Evolutionary conservation across 2,329 filamentous ascomycete genomes (phyloP).

Genomic region (Penicillium sp.): DNA sequence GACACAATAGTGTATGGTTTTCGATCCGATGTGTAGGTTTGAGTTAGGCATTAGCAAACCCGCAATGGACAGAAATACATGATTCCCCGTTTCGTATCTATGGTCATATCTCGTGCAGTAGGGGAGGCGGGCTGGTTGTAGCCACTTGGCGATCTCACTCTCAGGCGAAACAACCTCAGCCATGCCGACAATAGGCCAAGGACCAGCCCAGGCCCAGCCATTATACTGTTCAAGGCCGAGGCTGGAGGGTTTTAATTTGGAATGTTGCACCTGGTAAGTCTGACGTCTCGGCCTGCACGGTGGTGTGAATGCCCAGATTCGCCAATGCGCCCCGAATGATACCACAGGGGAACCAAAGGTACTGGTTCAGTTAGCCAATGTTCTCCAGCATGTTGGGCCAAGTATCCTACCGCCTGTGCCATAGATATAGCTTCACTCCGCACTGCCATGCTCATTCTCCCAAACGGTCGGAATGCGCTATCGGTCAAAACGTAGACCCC

Average conservation of each 20-base stretch:
- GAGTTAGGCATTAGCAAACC: slow-evolving; percentile 18
- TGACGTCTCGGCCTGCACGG: slow-evolving; percentile 84
- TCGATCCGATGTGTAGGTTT: slow-evolving; percentile 13
- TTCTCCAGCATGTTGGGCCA: slow-evolving; percentile 2
- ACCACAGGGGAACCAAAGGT: slow-evolving; percentile 93
- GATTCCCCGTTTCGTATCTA: slow-evolving; percentile 5
- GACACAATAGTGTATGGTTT: slow-evolving; percentile 18
- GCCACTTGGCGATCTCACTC: neutral
- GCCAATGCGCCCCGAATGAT: slow-evolving; percentile 88
- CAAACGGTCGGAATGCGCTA: slow-evolving; percentile 83
- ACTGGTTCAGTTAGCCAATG: slow-evolving; percentile 54
- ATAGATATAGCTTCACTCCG: slow-evolving; percentile 70
- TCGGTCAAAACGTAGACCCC: slow-evolving; percentile 97
- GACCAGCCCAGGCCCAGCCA: slow-evolving; percentile 6
- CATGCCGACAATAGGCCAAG: neutral
- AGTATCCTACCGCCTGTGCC: slow-evolving; percentile 69
- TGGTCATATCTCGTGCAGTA: slow-evolving; percentile 1
- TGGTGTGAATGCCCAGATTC: slow-evolving; percentile 87
- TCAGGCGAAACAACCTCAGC: neutral
- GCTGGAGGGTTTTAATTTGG: slow-evolving; percentile 83
- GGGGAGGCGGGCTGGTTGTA: neutral
- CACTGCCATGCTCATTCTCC: slow-evolving; percentile 82
- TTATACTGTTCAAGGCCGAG: slow-evolving; percentile 58
- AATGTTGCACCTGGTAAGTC: slow-evolving; percentile 89
- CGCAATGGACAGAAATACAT: slow-evolving; percentile 18